phyloP scores from a whole-genome alignment of 768 basidiomycete species.

The Boletus huronensis region DNA sequence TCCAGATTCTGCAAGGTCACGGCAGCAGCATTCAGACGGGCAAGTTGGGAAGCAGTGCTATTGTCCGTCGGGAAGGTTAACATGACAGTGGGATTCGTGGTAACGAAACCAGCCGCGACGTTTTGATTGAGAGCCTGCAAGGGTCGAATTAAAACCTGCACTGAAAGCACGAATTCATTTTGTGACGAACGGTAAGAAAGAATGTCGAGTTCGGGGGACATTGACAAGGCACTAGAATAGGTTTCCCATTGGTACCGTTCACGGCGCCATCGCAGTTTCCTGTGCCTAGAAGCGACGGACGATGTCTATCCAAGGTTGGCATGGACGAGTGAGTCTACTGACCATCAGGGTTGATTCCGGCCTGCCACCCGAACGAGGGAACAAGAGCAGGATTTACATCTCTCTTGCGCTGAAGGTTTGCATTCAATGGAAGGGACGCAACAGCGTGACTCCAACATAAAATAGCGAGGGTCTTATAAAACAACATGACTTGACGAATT shows the following conservation, averaged over 20 bases:
- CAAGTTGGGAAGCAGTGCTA: slow-evolving; percentile 47
- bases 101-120: slow-evolving; percentile 56
- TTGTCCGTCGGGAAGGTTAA: slow-evolving; percentile 63
- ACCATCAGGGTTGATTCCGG: slow-evolving; percentile 62
- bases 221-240: slow-evolving; percentile 59
- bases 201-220: slow-evolving; percentile 56
- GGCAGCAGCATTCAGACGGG: slow-evolving; percentile 56
- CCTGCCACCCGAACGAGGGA: slow-evolving; percentile 54
- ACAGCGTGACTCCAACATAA: slow-evolving; percentile 8
- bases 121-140: slow-evolving; percentile 46
- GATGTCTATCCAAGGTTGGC: neutral
- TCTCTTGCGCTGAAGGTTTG: slow-evolving; percentile 28
- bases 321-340: slow-evolving; percentile 22
- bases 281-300: slow-evolving; percentile 35
- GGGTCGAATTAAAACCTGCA: neutral
- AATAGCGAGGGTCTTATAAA: slow-evolving; percentile 3
- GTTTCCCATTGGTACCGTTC: slow-evolving; percentile 50
- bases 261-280: slow-evolving; percentile 70
- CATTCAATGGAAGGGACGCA: slow-evolving; percentile 18
- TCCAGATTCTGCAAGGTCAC: slow-evolving; percentile 73
- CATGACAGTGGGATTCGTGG: slow-evolving; percentile 59
- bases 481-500: slow-evolving; percentile 14
- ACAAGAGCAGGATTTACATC: slow-evolving; percentile 53
- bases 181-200: slow-evolving; percentile 46
- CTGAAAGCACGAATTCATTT: neutral